These are phyloP conservation scores for Gaertneriomyces sp. DNA, from an alignment of 192 early-diverging fungal genomes.

Conservation along the genomic window DNA sequence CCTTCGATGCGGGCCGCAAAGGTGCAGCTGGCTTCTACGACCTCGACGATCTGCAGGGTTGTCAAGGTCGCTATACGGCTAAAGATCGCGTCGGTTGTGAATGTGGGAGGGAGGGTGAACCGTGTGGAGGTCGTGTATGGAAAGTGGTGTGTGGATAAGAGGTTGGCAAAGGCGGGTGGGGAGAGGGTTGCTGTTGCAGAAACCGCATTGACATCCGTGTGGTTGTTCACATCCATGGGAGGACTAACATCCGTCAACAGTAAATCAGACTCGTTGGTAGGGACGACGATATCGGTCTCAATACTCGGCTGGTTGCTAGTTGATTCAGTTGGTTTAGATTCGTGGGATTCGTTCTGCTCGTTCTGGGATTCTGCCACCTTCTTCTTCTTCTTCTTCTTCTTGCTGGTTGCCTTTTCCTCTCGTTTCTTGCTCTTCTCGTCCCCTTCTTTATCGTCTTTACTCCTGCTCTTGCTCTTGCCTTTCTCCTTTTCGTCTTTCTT, in stretches of 20 bases:
- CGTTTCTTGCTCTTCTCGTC: background rate
- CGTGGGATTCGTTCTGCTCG: background rate
- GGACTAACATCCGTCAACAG: too few relatives aligned
- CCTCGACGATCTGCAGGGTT: background rate
- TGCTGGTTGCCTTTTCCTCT: slow-evolving; percentile 12
- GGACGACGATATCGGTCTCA: background rate
- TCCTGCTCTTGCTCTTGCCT: slow-evolving; percentile 18
- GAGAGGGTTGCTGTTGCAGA: too few relatives aligned
- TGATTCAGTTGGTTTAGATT: background rate
- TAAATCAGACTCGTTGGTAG: too few relatives aligned
- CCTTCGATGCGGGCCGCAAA: too few relatives aligned
- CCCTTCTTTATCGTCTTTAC: slow-evolving; percentile 14
- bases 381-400: background rate
- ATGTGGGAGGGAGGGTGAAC: background rate
- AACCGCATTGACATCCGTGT: too few relatives aligned
- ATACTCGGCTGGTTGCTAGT: background rate
- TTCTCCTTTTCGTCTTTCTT: slow-evolving; percentile 16
- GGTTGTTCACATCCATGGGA: too few relatives aligned
- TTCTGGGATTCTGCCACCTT: background rate
- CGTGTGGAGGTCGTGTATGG: too few relatives aligned
- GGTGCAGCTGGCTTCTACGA: background rate
- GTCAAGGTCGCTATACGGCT: background rate
- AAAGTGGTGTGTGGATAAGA: too few relatives aligned
- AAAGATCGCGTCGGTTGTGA: background rate
- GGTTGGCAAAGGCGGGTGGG: too few relatives aligned